Base-by-base conservation (phyloP, 2,329 filamentous ascomycete species). In the Aspergillus tanneri region DNA sequence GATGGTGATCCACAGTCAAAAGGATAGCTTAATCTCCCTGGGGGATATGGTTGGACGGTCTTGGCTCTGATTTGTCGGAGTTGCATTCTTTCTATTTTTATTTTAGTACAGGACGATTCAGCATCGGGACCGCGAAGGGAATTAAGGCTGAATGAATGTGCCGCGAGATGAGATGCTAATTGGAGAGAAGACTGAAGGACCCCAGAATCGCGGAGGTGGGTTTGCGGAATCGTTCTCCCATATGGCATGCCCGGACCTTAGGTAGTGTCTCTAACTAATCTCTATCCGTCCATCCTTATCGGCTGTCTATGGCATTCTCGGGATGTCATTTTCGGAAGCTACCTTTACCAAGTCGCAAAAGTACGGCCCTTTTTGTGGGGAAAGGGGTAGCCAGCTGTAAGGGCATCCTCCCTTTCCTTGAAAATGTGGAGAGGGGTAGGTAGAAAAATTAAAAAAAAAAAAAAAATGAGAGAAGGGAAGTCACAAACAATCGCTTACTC, bases 251-350 rank as follows among this genome's bases (percentile, higher is more conserved):
- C n/a, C 25, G 8, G 47, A 47, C 37, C 40, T n/a, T n/a, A n/a
- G n/a, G n/a, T n/a, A n/a, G n/a, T n/a, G n/a, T n/a, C n/a, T n/a
- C n/a, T n/a, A n/a, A n/a, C n/a, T n/a, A n/a, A n/a, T n/a, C n/a
- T n/a, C 19, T 38, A 48, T 19, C 22, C 14, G 21, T 18, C 19
- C 10, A n/a, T 39, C 36, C 34, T 47, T 36, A 16, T 50, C 43
- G 43, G 34, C 35, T 25, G 18, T 10, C 41, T 28, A 28, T 37
- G 36, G 37, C 9, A 30, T 34, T 38, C 36, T 35, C 43, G 47
- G 47, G 35, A 44, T 53, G 43, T 53, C 50, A 50, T 44, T 50
- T 50, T 50, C 39, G 47, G 50, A 53, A 50, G 47, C 47, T 38
- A 40, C 43, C 35, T 16, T 28, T 12, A 27, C 23, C 14, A 43